Conservation (phyloP, 768 basidiomycete species). For the Phanerochaete sordida region DNA sequence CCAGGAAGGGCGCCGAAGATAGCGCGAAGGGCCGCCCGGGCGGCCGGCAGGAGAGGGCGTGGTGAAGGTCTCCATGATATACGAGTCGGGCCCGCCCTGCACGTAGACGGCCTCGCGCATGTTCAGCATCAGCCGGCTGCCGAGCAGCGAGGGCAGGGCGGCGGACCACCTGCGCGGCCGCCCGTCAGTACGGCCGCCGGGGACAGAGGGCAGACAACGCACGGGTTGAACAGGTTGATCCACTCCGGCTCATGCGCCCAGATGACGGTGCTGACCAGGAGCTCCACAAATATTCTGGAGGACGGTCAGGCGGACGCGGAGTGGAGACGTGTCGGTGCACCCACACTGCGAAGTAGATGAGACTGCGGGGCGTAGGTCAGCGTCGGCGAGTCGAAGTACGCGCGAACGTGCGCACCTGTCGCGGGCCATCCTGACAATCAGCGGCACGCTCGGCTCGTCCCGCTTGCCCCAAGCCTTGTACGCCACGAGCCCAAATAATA, state of each 20-base stretch:
- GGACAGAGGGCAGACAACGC: neutral
- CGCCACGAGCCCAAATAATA: slow-evolving; percentile 20
- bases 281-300: slow-evolving; percentile 17
- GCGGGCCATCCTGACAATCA: slow-evolving; percentile 4
- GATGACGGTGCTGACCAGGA: slow-evolving; percentile 16
- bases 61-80: slow-evolving; percentile 12
- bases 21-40: no score
- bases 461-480: slow-evolving; percentile 10
- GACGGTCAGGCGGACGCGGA: neutral
- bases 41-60: no score
- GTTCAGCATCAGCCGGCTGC: slow-evolving; percentile 21
- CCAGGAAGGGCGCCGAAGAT: no score
- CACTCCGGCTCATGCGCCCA: slow-evolving; percentile 18
- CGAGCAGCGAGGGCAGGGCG: slow-evolving; percentile 23
- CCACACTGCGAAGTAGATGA: slow-evolving; percentile 22
- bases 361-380: neutral
- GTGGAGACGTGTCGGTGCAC: no score
- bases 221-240: slow-evolving; percentile 23
- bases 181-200: no score
- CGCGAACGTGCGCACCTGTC: slow-evolving; percentile 5
- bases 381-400: neutral
- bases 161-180: slow-evolving; percentile 19
- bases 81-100: neutral
- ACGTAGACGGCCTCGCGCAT: slow-evolving; percentile 17
- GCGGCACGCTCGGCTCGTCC: neutral